Conservation (phyloP, 768 basidiomycete genomes). For the Lactifluus hygrophoroides region DNA sequence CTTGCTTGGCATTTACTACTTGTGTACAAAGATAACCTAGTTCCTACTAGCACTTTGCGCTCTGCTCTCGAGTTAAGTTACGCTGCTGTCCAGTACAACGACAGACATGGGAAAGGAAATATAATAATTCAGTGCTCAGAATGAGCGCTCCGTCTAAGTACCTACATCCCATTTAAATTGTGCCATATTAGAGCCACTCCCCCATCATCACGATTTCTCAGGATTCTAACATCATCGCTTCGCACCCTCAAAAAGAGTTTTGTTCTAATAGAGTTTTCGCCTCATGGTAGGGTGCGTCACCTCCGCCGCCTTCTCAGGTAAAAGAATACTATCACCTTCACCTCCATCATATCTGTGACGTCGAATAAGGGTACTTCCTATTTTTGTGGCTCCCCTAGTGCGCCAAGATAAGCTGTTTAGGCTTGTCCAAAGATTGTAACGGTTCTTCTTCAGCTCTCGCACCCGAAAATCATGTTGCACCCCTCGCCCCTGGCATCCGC, state of each 20-base stretch:
- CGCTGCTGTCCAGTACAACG: not conserved
- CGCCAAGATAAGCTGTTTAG: slow-evolving; percentile 5
- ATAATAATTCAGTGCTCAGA: not conserved
- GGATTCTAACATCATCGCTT: not conserved
- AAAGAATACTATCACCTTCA: too few species aligned
- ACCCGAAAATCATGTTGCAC: not conserved
- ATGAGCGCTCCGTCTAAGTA: not conserved
- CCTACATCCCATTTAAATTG: not conserved
- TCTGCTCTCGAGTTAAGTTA: too few species aligned
- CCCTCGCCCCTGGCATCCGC: not conserved
- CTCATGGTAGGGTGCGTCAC: slow-evolving; percentile 14
- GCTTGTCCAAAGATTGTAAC: not conserved
- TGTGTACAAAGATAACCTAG: too few species aligned
- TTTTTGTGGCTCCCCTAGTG: not conserved
- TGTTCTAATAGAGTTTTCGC: slow-evolving; percentile 1
- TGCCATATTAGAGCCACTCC: not conserved
- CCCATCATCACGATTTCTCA: not conserved
- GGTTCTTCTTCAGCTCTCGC: not conserved
- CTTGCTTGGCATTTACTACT: too few species aligned
- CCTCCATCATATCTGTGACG: not conserved
- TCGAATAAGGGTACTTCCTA: not conserved
- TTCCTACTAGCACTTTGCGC: not conserved
- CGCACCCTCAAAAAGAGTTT: not conserved
- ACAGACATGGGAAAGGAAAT: not conserved
- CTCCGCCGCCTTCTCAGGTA: not conserved